Conservation (phyloP, 169 alveolate genomes). For the Plasmodium falciparum region DNA sequence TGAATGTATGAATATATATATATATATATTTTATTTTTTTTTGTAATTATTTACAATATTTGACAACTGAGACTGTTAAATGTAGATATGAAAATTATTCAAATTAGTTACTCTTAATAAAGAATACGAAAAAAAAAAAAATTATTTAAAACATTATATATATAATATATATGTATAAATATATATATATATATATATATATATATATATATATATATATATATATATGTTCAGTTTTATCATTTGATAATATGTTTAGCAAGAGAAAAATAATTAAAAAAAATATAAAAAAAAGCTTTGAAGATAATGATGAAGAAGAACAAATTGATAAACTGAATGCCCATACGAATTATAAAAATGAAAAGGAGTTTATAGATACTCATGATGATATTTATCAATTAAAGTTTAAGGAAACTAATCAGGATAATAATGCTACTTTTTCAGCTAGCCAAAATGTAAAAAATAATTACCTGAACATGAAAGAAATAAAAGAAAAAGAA, state of each 20-base stretch:
- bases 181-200: too few species aligned
- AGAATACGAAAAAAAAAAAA: too few species aligned
- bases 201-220: too few species aligned
- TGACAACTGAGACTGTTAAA: too few species aligned
- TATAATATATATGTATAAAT: too few species aligned
- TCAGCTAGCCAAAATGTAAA: not conserved
- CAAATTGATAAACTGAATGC: not conserved
- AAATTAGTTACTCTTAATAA: too few species aligned
- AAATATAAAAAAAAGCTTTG: constrained; percentile 40
- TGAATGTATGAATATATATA: too few species aligned
- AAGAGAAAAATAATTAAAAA: constrained; percentile 61
- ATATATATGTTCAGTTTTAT: not conserved
- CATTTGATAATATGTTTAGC: constrained; percentile 26
- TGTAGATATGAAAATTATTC: too few species aligned
- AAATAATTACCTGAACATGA: not conserved
- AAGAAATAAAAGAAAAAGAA: not conserved
- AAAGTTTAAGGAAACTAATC: not conserved
- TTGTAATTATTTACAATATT: too few species aligned
- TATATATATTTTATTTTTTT: too few species aligned
- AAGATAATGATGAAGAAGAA: constrained; percentile 9
- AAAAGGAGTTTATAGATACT: not conserved
- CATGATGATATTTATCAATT: not conserved
- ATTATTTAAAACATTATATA: too few species aligned
- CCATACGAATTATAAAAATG: not conserved
- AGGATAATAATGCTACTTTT: not conserved